Conservation (phyloP, 305 asterid species). For the Salvia sclarea region DNA sequence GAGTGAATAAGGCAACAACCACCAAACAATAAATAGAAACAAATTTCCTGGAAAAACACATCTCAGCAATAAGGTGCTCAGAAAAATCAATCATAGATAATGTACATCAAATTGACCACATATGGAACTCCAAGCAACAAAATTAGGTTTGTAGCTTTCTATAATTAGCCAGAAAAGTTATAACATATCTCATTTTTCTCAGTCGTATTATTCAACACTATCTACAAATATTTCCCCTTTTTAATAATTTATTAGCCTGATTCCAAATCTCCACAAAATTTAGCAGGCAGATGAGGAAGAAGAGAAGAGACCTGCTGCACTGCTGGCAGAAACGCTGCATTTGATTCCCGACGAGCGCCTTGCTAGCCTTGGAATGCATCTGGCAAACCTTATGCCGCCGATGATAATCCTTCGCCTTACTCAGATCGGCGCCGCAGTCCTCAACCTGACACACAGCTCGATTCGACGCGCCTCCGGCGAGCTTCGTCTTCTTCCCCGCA, state of each 20-base stretch:
- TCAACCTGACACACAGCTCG: constrained; percentile 78
- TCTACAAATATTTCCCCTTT: not conserved
- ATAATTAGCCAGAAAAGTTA: not conserved
- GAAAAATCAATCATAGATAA: not conserved
- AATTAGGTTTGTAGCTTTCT: not conserved
- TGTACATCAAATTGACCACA: too few species aligned
- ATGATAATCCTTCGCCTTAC: constrained; percentile 75
- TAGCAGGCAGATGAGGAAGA: not conserved
- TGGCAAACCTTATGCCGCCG: constrained; percentile 85
- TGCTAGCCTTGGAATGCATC: constrained; percentile 71
- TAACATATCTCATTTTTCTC: not conserved
- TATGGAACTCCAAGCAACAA: constrained; percentile 17
- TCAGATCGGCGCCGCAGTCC: constrained; percentile 72
- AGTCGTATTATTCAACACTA: not conserved
- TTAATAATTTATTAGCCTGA: not conserved
- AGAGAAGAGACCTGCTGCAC: constrained; percentile 69
- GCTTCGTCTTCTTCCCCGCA: constrained; percentile 65
- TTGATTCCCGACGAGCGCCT: constrained; percentile 62
- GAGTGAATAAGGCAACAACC: not conserved
- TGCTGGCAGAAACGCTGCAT: constrained; percentile 93
- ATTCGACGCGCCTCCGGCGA: constrained; percentile 42
- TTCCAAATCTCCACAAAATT: not conserved
- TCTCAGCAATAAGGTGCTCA: not conserved
- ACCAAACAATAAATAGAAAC: not conserved
- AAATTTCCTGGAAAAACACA: not conserved